A percentile compares a stretch with the other conserved stretches of the same genome.
Conservation (phyloP, 139 green algal species). For the Chlamydomonas sphaeroides region DNA sequence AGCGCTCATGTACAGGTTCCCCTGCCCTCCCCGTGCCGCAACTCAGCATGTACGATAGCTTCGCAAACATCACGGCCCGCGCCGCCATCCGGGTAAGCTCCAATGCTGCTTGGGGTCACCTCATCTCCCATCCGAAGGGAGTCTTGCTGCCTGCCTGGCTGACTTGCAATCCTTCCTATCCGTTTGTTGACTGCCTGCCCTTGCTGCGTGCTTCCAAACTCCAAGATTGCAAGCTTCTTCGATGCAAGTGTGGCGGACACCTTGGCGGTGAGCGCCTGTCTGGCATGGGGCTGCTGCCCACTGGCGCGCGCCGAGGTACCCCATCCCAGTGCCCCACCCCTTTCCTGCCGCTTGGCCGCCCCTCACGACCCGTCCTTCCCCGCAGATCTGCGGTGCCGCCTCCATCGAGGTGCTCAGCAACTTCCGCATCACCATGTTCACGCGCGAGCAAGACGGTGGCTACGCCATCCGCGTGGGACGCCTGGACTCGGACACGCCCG, state of each 20-base stretch:
- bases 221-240: conserved; percentile 10
- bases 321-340: neutral
- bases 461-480: neutral
- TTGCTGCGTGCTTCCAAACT: neutral
- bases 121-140: neutral
- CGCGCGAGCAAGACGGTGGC: neutral
- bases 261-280: neutral
- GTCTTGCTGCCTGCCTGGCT: neutral
- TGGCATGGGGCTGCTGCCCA: neutral
- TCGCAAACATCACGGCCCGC: neutral
- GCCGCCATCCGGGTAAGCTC: no score
- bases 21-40: neutral
- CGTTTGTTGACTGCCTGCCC: neutral
- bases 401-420: neutral
- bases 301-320: neutral
- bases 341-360: neutral
- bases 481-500: neutral
- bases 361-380: neutral
- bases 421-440: neutral
- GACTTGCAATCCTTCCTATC: no score
- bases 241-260: conserved; percentile 3
- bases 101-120: no score
- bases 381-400: neutral
- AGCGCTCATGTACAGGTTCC: neutral
- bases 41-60: neutral